Percentiles rank a stretch among this genome's conserved stretches.
Evolutionary conservation across 257 asterid genomes (phyloP).

Genomic region (Nicotiana benthamiana): DNA sequence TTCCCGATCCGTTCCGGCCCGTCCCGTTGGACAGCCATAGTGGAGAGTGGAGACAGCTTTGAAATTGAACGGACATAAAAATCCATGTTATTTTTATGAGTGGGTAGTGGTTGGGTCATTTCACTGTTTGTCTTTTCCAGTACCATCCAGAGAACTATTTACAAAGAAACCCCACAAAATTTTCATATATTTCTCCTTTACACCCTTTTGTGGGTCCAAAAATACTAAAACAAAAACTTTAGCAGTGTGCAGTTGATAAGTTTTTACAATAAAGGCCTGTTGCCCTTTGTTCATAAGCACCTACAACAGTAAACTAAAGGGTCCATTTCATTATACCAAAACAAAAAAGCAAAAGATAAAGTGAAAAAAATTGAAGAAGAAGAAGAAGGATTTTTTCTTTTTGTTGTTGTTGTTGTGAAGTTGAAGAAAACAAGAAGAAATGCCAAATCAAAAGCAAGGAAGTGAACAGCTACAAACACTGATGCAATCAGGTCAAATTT

Average conservation of each 20-base stretch:
- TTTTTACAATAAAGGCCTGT: constrained; percentile 17
- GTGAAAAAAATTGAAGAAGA: constrained; percentile 8
- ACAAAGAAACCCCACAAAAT: neutral
- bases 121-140: neutral
- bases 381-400: constrained; percentile 6
- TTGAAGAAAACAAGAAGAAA: constrained; percentile 19
- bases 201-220: constrained; percentile 4
- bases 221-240: constrained; percentile 2
- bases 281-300: constrained; percentile 39
- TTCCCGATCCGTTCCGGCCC: too few species aligned
- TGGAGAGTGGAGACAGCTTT: neutral
- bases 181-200: neutral
- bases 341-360: constrained; percentile 30
- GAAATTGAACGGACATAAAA: neutral
- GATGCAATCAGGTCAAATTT: constrained; percentile 65
- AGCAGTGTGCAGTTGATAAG: constrained; percentile 19
- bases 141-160: neutral
- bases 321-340: constrained; percentile 29
- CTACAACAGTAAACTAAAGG: constrained; percentile 23
- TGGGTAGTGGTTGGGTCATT: constrained; percentile 17
- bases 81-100: neutral
- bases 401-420: neutral
- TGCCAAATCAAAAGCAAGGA: constrained; percentile 56
- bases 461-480: constrained; percentile 57
- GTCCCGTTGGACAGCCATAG: too few species aligned